These are phyloP conservation scores for Neurospora crassa DNA, from an alignment of 2,329 filamentous ascomycete species.

Conservation along the genomic window DNA sequence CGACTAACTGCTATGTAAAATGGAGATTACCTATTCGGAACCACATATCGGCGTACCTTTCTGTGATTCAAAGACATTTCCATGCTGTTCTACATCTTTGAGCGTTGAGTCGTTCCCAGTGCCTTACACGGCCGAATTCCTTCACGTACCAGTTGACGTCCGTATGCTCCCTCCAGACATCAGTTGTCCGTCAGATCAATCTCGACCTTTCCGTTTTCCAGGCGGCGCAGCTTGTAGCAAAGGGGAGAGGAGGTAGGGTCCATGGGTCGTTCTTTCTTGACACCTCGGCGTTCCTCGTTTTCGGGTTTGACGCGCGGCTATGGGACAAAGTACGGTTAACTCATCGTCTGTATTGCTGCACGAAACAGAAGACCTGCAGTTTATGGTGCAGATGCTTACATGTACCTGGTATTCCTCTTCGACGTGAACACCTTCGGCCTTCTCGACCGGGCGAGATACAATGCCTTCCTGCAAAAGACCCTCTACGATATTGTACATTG, in stretches of 20 bases:
- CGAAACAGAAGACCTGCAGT: background rate
- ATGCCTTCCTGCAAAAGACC: background rate
- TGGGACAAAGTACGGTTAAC: background rate
- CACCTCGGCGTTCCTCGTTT: background rate
- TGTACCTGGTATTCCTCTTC: background rate
- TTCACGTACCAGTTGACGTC: background rate
- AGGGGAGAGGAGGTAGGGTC: background rate
- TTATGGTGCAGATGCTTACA: background rate
- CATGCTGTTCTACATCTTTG: background rate
- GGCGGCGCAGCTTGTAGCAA: background rate
- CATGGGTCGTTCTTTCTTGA: background rate
- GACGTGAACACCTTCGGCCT: background rate
- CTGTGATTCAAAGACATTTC: background rate
- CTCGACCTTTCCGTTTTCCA: background rate
- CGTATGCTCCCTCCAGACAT: background rate
- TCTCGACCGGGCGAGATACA: background rate
- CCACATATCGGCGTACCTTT: background rate
- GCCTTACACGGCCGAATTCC: background rate
- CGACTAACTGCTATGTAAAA: background rate
- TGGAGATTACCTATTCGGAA: background rate
- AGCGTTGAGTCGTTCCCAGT: background rate
- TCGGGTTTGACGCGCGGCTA: background rate
- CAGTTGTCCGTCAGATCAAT: constrained; percentile 1
- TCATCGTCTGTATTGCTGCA: background rate
- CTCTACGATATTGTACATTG: background rate